phyloP scores from a whole-genome alignment of 2,329 filamentous ascomycete species.

The Fusarium verrucosum region DNA sequence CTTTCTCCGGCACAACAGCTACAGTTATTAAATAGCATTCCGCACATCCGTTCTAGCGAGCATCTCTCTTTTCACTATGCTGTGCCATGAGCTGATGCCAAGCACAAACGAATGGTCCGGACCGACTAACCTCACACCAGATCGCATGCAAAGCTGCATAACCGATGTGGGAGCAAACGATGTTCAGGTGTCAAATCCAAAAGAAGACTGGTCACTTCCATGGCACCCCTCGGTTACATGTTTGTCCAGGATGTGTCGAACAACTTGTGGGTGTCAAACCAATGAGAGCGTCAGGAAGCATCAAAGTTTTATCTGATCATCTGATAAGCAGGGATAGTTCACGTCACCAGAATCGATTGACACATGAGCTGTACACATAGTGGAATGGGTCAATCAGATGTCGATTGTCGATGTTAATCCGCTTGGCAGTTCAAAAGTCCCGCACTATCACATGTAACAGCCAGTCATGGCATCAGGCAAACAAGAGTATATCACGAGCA shows the following conservation, averaged over 20 bases:
- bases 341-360: not conserved
- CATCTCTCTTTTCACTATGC: no score
- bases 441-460: not conserved
- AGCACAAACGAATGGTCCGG: slow-evolving; percentile 8
- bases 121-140: not conserved
- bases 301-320: slow-evolving; percentile 44
- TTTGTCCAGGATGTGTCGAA: not conserved
- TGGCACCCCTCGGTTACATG: not conserved
- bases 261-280: not conserved
- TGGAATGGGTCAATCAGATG: slow-evolving; percentile 10
- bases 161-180: slow-evolving; percentile 22
- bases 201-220: not conserved
- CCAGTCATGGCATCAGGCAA: not conserved
- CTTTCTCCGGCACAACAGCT: not conserved
- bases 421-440: slow-evolving; percentile 29
- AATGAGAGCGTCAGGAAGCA: slow-evolving; percentile 22
- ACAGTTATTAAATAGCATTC: not conserved
- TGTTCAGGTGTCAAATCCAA: not conserved
- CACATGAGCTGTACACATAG: slow-evolving; percentile 2
- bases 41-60: not conserved
- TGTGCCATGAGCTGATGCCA: slow-evolving; percentile 30
- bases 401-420: not conserved
- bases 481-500: slow-evolving; percentile 24
- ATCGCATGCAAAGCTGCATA: not conserved
- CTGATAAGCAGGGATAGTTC: slow-evolving; percentile 31